Conservation (phyloP, 495 filamentous ascomycete species). For the Lepidopterella palustris region DNA sequence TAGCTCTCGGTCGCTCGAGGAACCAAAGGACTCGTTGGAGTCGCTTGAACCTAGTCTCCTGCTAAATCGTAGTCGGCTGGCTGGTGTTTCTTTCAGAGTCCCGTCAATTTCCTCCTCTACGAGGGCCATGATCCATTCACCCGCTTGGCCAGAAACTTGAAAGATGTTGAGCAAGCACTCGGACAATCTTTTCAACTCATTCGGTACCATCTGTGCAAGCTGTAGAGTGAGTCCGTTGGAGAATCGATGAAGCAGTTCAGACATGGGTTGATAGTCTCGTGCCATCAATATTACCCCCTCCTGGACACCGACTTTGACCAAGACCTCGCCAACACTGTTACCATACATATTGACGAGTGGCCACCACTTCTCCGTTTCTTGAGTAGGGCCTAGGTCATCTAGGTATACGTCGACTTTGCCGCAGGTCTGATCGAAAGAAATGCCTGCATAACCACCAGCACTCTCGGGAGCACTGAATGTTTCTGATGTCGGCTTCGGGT, state of each 20-base stretch:
- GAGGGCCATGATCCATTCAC: constrained; percentile 86
- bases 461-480: constrained; percentile 30
- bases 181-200: constrained; percentile 68
- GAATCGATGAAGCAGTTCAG: constrained; percentile 79
- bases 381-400: constrained; percentile 71
- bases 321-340: constrained; percentile 75
- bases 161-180: constrained; percentile 90
- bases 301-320: constrained; percentile 75
- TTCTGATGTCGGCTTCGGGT: constrained; percentile 22
- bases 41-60: constrained; percentile 74
- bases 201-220: constrained; percentile 72
- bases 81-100: constrained; percentile 66
- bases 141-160: constrained; percentile 83
- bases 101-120: constrained; percentile 98
- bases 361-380: constrained; percentile 87
- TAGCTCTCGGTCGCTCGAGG: constrained; percentile 51
- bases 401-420: constrained; percentile 78
- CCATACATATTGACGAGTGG: constrained; percentile 66
- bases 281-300: constrained; percentile 84
- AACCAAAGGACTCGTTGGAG: constrained; percentile 51
- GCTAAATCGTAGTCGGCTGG: constrained; percentile 66
- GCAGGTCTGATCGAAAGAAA: constrained; percentile 52
- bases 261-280: constrained; percentile 76
- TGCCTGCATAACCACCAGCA: constrained; percentile 34
- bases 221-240: constrained; percentile 74